phyloP scores from a whole-genome alignment of 2,329 filamentous ascomycete species.

The Oidium heveae region DNA sequence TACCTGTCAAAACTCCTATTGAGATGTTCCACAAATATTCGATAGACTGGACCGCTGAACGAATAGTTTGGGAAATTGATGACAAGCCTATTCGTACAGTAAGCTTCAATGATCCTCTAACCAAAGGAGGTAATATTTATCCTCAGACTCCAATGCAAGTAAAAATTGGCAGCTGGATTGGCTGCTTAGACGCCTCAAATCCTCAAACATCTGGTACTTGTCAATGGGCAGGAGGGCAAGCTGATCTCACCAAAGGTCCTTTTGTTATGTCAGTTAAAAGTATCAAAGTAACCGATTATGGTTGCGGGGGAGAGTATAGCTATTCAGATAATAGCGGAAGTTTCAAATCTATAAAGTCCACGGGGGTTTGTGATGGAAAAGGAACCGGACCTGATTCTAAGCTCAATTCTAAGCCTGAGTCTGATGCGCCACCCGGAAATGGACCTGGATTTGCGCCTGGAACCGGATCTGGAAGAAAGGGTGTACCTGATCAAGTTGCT shows the following conservation, averaged over 20 bases:
- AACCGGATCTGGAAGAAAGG: neutral
- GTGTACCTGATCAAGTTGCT: neutral
- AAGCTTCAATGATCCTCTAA: slow-evolving; percentile 19
- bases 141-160: slow-evolving; percentile 47
- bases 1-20: slow-evolving; percentile 14
- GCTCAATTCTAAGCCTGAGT: neutral
- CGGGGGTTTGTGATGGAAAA: slow-evolving; percentile 7
- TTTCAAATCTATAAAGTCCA: slow-evolving; percentile 21
- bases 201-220: slow-evolving; percentile 29
- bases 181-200: slow-evolving; percentile 16
- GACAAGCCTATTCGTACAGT: slow-evolving; percentile 21
- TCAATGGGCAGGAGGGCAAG: slow-evolving; percentile 38
- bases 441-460: neutral
- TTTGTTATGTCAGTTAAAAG: slow-evolving; percentile 26
- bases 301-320: slow-evolving; percentile 23
- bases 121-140: slow-evolving; percentile 27
- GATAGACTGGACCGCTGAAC: slow-evolving; percentile 36
- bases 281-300: slow-evolving; percentile 24
- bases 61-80: slow-evolving; percentile 34
- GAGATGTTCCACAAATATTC: slow-evolving; percentile 35
- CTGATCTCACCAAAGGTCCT: slow-evolving; percentile 19
- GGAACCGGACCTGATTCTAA: neutral
- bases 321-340: slow-evolving; percentile 23
- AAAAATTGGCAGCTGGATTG: slow-evolving; percentile 33
- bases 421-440: neutral